Percentiles rank a stretch among this genome's conserved stretches.
phyloP scores from a whole-genome alignment of 352 stramenopile species.

The Pythium brachiatum region DNA sequence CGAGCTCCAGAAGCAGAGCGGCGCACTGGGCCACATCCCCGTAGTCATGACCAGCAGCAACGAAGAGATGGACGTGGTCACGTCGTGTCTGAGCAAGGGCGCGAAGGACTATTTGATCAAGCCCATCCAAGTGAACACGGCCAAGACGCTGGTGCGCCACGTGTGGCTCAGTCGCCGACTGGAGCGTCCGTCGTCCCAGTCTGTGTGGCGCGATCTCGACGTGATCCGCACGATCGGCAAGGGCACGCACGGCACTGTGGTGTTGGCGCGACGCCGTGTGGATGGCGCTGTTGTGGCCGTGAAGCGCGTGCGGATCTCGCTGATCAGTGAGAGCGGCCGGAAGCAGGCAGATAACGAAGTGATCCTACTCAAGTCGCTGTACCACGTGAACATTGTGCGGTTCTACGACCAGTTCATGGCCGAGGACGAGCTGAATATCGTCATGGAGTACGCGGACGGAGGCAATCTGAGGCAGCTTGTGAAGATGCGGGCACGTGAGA shows the following conservation, averaged over 20 bases:
- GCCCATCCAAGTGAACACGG: conserved; percentile 87
- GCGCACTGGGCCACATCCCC: conserved; percentile 73
- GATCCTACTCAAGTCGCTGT: conserved; percentile 86
- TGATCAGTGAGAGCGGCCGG: conserved; percentile 79
- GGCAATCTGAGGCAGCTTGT: conserved; percentile 83
- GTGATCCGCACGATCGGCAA: conserved; percentile 87
- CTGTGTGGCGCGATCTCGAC: conserved; percentile 84
- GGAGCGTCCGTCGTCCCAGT: conserved; percentile 60
- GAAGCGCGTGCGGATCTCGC: conserved; percentile 77
- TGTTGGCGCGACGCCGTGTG: conserved; percentile 69
- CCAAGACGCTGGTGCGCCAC: conserved; percentile 87
- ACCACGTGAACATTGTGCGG: conserved; percentile 88
- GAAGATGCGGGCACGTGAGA: conserved; percentile 71
- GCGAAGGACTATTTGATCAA: conserved; percentile 92
- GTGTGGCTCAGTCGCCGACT: conserved; percentile 80
- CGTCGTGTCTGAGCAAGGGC: conserved; percentile 83
- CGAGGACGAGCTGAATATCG: conserved; percentile 87
- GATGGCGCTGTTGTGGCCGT: conserved; percentile 82
- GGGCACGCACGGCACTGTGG: conserved; percentile 81
- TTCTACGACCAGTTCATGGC: conserved; percentile 89
- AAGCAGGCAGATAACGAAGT: conserved; percentile 89
- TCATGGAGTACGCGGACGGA: conserved; percentile 87
- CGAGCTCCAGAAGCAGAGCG: conserved; percentile 69
- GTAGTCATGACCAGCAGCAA: conserved; percentile 91
- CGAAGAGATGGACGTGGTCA: conserved; percentile 90